Percentiles rank a stretch among this genome's conserved stretches.
Evolutionary conservation across 306 rosid genomes (phyloP).

Genomic region (Senna tora): DNA sequence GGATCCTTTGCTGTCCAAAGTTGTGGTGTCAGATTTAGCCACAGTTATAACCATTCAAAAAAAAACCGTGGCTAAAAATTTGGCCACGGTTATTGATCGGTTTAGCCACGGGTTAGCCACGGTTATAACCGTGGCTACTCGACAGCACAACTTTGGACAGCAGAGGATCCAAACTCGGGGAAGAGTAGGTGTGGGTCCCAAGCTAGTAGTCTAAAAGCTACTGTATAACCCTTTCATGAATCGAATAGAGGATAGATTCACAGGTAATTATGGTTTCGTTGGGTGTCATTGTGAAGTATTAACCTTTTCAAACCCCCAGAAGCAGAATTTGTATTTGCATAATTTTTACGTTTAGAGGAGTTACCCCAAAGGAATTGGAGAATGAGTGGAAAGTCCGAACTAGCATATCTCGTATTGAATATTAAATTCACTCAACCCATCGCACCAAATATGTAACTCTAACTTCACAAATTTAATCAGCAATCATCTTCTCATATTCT

Average conservation of each 20-base stretch:
- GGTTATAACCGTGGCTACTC: too few relatives aligned
- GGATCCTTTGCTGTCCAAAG: too few relatives aligned
- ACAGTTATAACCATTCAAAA: too few relatives aligned
- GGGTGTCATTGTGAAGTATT: background rate
- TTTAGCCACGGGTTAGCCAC: too few relatives aligned
- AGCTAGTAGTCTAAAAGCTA: conserved; percentile 21
- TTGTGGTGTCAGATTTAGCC: too few relatives aligned
- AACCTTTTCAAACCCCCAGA: conserved; percentile 19
- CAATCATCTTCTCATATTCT: conserved; percentile 34
- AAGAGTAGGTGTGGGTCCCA: background rate
- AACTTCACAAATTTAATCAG: conserved; percentile 40
- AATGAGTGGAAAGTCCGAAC: conserved; percentile 20
- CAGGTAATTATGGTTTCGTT: background rate
- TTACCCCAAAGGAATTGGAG: conserved; percentile 20
- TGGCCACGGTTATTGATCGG: too few relatives aligned
- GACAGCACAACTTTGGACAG: too few relatives aligned
- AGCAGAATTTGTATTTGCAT: background rate
- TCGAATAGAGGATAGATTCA: background rate
- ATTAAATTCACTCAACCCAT: conserved; percentile 11
- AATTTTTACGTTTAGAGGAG: conserved; percentile 7
- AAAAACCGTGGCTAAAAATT: too few relatives aligned
- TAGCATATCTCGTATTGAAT: conserved; percentile 8
- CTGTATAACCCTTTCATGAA: background rate
- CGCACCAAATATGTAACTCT: conserved; percentile 26
- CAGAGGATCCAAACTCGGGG: too few relatives aligned